Percentiles rank a stretch among this genome's conserved stretches.
phyloP scores from a whole-genome alignment of 2,329 filamentous ascomycete genomes.

The Huntiella moniliformis region DNA sequence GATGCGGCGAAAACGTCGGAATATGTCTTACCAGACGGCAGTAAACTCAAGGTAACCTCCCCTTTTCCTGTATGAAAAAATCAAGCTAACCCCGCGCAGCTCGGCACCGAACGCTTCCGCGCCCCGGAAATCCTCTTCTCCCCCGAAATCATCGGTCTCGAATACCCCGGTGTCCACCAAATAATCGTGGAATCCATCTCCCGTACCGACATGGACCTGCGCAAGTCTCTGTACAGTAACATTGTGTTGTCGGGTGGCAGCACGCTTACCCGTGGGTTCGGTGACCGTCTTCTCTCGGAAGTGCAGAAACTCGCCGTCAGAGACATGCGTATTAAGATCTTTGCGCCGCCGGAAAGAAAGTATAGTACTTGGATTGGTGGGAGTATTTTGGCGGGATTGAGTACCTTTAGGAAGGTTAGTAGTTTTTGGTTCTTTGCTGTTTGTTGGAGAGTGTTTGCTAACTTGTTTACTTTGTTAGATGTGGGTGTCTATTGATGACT shows the following conservation, averaged over 20 bases:
- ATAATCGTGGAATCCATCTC: constrained; percentile 94
- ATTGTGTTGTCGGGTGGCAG: constrained; percentile 94
- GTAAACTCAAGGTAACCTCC: constrained; percentile 63
- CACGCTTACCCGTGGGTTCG: constrained; percentile 91
- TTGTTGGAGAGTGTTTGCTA: constrained; percentile 6
- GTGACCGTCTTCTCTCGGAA: constrained; percentile 77
- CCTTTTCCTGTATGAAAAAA: neutral
- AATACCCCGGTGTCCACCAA: constrained; percentile 93
- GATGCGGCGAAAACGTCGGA: constrained; percentile 65
- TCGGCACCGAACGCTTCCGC: constrained; percentile 85
- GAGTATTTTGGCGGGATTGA: constrained; percentile 87
- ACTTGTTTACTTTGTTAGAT: constrained; percentile 44
- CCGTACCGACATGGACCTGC: constrained; percentile 84
- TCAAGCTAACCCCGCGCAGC: constrained; percentile 24
- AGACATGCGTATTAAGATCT: constrained; percentile 99
- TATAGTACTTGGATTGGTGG: constrained; percentile 99
- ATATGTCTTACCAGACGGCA: constrained; percentile 79
- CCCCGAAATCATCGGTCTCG: constrained; percentile 86
- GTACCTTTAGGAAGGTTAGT: constrained; percentile 87
- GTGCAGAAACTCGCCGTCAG: constrained; percentile 87
- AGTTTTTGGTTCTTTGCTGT: constrained; percentile 1
- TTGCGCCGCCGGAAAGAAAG: constrained; percentile 89
- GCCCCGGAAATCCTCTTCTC: constrained; percentile 96
- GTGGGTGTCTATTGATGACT: constrained; percentile 99
- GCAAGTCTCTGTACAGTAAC: constrained; percentile 85